Conservation (phyloP, 2,329 filamentous ascomycete genomes). For the Xylaria polymorpha region DNA sequence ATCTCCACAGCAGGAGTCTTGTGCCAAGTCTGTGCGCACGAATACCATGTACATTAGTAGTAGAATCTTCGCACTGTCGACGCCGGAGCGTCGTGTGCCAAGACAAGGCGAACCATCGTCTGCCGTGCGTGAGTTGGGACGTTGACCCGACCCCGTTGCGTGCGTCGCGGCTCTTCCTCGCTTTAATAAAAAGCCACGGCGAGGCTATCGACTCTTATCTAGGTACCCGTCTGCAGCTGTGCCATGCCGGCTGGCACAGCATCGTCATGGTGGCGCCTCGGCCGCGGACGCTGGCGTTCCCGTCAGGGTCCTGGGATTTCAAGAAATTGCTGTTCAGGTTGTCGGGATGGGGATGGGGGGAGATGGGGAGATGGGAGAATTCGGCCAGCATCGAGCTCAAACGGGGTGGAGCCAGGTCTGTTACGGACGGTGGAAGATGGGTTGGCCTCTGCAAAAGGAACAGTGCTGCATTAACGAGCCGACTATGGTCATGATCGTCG, state of each 20-base stretch:
- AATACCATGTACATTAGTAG: background rate
- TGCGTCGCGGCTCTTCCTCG: conserved; percentile 50
- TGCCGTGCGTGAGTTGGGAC: conserved; percentile 29
- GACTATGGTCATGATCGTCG: conserved; percentile 38
- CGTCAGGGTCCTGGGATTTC: conserved; percentile 9
- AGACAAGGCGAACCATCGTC: conserved; percentile 42
- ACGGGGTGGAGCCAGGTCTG: conserved; percentile 30
- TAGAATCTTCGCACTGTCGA: conserved; percentile 22
- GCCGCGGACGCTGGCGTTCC: conserved; percentile 9
- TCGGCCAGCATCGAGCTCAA: conserved; percentile 23
- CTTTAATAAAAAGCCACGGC: conserved; percentile 47
- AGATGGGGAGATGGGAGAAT: conserved; percentile 13
- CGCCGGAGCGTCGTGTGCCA: conserved; percentile 41
- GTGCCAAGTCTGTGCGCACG: conserved; percentile 10
- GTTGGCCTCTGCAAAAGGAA: conserved; percentile 30
- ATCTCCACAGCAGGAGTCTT: conserved; percentile 3
- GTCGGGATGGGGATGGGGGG: conserved; percentile 4
- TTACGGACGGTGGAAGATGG: conserved; percentile 32
- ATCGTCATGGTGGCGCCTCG: conserved; percentile 27
- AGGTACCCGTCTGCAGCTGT: conserved; percentile 21
- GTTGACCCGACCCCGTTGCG: conserved; percentile 25
- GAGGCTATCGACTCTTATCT: conserved; percentile 37
- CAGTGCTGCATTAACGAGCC: conserved; percentile 44
- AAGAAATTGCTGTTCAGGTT: background rate
- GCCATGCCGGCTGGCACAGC: conserved; percentile 18